Base-by-base conservation (phyloP, 345 rosid genomes). In the Luvunga scandens region DNA sequence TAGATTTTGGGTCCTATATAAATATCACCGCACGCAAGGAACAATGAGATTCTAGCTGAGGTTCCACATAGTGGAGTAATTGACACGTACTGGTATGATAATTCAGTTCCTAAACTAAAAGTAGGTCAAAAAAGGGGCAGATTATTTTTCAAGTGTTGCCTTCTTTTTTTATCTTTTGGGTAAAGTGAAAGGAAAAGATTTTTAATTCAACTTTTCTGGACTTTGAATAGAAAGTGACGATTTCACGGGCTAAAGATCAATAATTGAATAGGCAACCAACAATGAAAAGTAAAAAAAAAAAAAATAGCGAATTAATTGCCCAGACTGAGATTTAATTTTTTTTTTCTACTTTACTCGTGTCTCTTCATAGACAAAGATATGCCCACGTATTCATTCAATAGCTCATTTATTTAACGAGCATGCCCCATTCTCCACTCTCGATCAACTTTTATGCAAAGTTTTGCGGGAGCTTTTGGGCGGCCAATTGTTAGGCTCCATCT, bases 121-220 rank as follows among this genome's bases (percentile, higher is more conserved):
- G 14, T 66, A 21, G 48, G 48, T 34, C 16, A 45, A 14, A 25
- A 19, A 70, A 28, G 8, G 6, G 24, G 19, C 4, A 50, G 55
- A 71, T 72, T 56, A 72, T 33, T n/a, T 72, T 33, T 12, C 30
- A 72, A 57, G 75, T 8, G 2, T 34, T n/a, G 36, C 9, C 28
- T 7, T 5, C 7, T 22, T 10, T 24, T 36, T 34, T 9, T 66
- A 9, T 45, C 73, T 31, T 25, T 72, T 4, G 76, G 67, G 67
- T 73, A 59, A 73, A 24, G 76, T 38, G 5, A 60, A 73, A 73
- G 76, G 24, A 38, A 50, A 50, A 73, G 56, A 42, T 36, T 56
- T 56, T 56, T 19, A 72, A 72, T 56, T 56, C 50, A 57, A 34
- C 31, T 5, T 31, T n/a, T n/a, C 6, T 16, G 56, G 18, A 12